Evolutionary conservation across 108 stramenopile species (phyloP).

Genomic region (Parmales sp.): DNA sequence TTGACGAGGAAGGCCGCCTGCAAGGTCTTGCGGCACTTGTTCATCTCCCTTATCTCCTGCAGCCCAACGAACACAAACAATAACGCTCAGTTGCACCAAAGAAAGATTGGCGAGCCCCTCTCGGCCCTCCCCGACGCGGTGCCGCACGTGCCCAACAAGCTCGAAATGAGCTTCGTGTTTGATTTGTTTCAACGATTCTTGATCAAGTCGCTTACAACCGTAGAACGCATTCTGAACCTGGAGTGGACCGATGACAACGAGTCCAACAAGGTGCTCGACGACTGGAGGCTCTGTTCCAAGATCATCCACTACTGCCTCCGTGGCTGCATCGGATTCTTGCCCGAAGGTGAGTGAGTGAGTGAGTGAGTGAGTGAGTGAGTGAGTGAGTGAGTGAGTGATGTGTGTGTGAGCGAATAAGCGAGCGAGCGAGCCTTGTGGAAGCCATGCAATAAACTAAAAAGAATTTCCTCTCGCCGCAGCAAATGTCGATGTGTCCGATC

Average conservation of each 20-base stretch:
- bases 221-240: background rate
- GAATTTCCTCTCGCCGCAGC: too few species aligned
- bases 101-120: background rate
- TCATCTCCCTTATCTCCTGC: conserved; percentile 64
- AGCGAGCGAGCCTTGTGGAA: too few species aligned
- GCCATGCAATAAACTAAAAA: too few species aligned
- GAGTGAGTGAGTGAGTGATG: too few species aligned
- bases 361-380: too few species aligned
- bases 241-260: background rate
- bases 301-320: background rate
- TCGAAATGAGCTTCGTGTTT: conserved; percentile 52
- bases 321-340: background rate
- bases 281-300: background rate
- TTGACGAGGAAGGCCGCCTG: conserved; percentile 70
- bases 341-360: too few species aligned
- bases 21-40: conserved; percentile 67
- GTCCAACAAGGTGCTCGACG: background rate
- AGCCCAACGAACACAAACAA: conserved; percentile 40
- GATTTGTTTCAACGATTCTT: background rate
- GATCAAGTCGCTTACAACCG: background rate
- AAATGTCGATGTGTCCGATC: too few species aligned
- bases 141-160: conserved; percentile 45
- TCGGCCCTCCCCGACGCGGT: background rate
- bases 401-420: too few species aligned
- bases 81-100: conserved; percentile 12